phyloP scores from a whole-genome alignment of 2,329 filamentous ascomycete species.

The Aspergillus viridinutans region DNA sequence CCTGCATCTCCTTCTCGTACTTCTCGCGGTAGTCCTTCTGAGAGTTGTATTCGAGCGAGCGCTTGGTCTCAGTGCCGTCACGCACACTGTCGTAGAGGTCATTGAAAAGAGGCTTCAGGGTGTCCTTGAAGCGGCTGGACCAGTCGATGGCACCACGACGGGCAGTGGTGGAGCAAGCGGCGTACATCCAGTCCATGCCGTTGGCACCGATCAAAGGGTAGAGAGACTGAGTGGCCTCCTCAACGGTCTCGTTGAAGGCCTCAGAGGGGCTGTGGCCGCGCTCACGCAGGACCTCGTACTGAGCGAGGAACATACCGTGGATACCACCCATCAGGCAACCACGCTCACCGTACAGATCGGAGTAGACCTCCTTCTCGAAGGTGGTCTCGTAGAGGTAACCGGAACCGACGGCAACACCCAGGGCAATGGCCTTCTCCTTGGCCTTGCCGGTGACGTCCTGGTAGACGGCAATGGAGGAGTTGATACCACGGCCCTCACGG shows the following conservation, averaged over 20 bases:
- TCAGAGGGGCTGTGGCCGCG: slow-evolving; percentile 95
- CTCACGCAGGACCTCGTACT: slow-evolving; percentile 99
- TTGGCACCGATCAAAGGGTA: slow-evolving; percentile 97
- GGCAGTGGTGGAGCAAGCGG: slow-evolving; percentile 97
- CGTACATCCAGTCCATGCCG: slow-evolving; percentile 99
- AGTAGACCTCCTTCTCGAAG: slow-evolving; percentile 99
- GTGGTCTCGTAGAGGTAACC: slow-evolving; percentile 99
- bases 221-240: slow-evolving; percentile 96
- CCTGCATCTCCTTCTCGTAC: slow-evolving; percentile 97
- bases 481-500: slow-evolving; percentile 99
- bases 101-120: slow-evolving; percentile 98
- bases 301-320: slow-evolving; percentile 99
- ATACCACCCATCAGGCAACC: slow-evolving; percentile 99
- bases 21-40: slow-evolving; percentile 94
- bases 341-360: slow-evolving; percentile 98
- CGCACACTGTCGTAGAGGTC: slow-evolving; percentile 90
- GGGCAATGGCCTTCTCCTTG: slow-evolving; percentile 93
- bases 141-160: slow-evolving; percentile 98
- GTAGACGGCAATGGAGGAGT: slow-evolving; percentile 97
- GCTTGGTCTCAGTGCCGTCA: slow-evolving; percentile 89
- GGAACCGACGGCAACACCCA: slow-evolving; percentile 93
- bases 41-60: slow-evolving; percentile 95
- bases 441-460: slow-evolving; percentile 98
- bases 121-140: slow-evolving; percentile 95
- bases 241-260: slow-evolving; percentile 99